Base-by-base conservation (phyloP, 495 filamentous ascomycete species). In the Penicillium nucicola region DNA sequence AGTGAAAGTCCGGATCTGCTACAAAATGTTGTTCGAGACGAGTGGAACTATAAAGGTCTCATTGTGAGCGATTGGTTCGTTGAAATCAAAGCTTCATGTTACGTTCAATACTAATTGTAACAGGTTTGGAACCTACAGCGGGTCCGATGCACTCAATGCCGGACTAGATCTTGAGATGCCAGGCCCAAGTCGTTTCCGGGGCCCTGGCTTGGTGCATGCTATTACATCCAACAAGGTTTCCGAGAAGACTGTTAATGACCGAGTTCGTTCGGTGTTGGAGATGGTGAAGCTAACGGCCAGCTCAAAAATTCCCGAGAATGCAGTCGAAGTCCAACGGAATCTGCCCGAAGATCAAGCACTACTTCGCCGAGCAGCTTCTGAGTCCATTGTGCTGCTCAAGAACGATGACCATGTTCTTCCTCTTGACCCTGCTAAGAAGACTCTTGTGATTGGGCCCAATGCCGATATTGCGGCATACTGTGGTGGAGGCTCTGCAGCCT, bases 401-500 rank as follows among this genome's bases (percentile, higher is more conserved):
- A 92, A 92, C 58, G 78, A 88, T 22, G 75, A 77, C 3, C 57
- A 60, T 9, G 60, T 83, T 10, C 70, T 90, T 1, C 87, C 87
- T 2, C 64, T 90, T 9, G 74, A 78, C 45, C 78, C 74, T 52
- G 66, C 70, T 23, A 80, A 79, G 31, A 67, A 66, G 37, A 76
- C 90, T 36, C 84, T 86, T 5, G 75, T 92, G n/a, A 90, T 95
- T 42, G 87, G 87, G 3, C 87, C 87, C 1, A 90, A 90, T 59
- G 79, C 85, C 9, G 84, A 88, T 57, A 69, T 83, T 44, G 84
- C 87, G 0, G 84, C 85, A 44, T 83, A 83, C 37, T 82, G 85
- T 43, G 88, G 89, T 28, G 89, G 89, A 40, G 88, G 89, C 20
- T 87, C 83, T 55, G 87, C 89, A 1, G 80, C 80, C 45, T 70